A percentile compares a stretch with the other conserved stretches of the same genome.
Evolutionary conservation across 1,284 basidiomycete genomes (phyloP).

Genomic region (Rhodotorula sp.): DNA sequence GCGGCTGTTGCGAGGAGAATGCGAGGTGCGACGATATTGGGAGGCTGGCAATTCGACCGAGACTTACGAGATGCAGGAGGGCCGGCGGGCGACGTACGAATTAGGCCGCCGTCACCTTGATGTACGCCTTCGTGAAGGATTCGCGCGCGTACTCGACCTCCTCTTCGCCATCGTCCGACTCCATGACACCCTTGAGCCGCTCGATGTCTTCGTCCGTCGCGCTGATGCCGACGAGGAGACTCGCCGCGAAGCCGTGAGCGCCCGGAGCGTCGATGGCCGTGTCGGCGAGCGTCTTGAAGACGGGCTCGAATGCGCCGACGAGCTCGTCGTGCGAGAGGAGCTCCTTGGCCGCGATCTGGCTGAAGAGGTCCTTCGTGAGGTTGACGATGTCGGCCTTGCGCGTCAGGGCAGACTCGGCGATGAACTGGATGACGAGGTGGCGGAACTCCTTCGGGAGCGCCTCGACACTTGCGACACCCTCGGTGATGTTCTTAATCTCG

Average conservation of each 20-base stretch:
- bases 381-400: constrained; percentile 81
- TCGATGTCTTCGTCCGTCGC: constrained; percentile 36
- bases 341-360: constrained; percentile 46
- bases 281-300: constrained; percentile 39
- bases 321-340: constrained; percentile 59
- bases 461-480: constrained; percentile 82
- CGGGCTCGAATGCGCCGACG: constrained; percentile 28
- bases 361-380: constrained; percentile 50
- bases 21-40: too few relatives aligned
- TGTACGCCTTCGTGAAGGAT: constrained; percentile 6
- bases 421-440: constrained; percentile 67
- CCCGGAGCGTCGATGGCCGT: constrained; percentile 37
- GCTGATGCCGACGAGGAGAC: constrained; percentile 26
- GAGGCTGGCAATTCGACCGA: too few relatives aligned
- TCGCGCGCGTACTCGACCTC: constrained; percentile 43
- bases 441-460: constrained; percentile 67
- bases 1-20: too few relatives aligned
- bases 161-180: constrained; percentile 44
- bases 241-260: constrained; percentile 23
- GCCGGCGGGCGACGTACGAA: too few relatives aligned
- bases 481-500: constrained; percentile 67
- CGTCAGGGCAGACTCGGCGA: constrained; percentile 71
- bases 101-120: too few relatives aligned
- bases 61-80: too few relatives aligned
- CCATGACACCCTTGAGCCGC: constrained; percentile 40